Base-by-base conservation (phyloP, 192 early-diverging fungal genomes). In the Backusella luteola region DNA sequence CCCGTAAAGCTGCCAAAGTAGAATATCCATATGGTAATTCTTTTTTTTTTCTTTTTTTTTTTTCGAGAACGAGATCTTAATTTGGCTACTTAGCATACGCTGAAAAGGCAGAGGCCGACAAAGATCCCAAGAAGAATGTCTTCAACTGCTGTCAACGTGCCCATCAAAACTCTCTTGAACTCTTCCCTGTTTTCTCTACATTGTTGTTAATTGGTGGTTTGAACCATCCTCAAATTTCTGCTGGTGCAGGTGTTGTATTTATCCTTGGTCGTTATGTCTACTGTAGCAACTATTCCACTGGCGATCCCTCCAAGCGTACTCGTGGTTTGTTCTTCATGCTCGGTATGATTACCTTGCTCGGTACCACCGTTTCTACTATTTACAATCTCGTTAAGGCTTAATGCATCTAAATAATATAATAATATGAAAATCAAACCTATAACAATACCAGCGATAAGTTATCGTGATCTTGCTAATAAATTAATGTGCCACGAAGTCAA, bases 141-240 rank as follows among this genome's bases (percentile, higher is more conserved):
- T 93, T 93, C 85, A 94, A 94, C 87, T 94, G 93, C 76, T 78
- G 84, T 76, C 89, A 90, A 75, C 86, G 89, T 59, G 87, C 83
- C 34, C 89, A 90, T 81, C 89, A 84, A 76, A 93, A 93, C 85
- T 88, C 87, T 12, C 80, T 93, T 11, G 93, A 94, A 76, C 74
- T 69, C 68, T 89, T 85, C 77, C 87, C 91, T 34, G 9, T 74
- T 3, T 92, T 88, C 81, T 82, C 85, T 44, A 79, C 83, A 67
- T 78, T 90, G 34, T 80, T 93, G 36, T 53, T 86, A 39, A 35
- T 84, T 66, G 83, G 86, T 56, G 88, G 90, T 63, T 46, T 91
- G 29, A 73, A 80, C 9, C 80, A 91, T 79, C 92, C 93, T 1
- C 15, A 69, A 4, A 67, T 88, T 32, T 78, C 91, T 12, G 77